Evolutionary conservation across 371 early-diverging fungal species (phyloP).

Genomic region (Mucor sp.): DNA sequence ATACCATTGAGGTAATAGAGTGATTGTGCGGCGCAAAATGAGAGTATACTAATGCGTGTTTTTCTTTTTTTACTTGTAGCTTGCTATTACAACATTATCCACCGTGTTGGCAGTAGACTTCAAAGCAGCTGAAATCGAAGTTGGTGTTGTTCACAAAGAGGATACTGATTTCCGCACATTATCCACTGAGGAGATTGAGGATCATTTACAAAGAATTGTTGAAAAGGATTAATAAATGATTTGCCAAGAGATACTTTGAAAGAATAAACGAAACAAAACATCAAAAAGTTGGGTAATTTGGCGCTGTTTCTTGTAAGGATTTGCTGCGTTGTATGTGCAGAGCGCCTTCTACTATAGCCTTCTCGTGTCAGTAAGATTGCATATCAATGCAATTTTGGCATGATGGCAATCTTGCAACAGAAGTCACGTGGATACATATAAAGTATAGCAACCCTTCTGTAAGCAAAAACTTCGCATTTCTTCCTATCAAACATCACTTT

Average conservation of each 20-base stretch:
- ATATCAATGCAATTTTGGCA: neutral
- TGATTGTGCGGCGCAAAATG: neutral
- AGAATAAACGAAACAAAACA: neutral
- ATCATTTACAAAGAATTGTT: constrained; percentile 86
- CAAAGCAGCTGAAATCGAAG: constrained; percentile 93
- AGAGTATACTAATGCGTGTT: neutral
- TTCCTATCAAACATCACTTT: neutral
- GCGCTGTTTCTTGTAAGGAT: no score
- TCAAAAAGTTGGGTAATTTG: neutral
- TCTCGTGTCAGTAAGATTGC: no score
- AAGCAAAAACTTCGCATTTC: neutral
- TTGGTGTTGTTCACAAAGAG: constrained; percentile 84
- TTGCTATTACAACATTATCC: constrained; percentile 94
- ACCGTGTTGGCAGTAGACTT: constrained; percentile 92
- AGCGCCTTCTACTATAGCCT: no score
- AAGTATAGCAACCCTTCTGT: neutral
- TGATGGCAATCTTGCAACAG: neutral
- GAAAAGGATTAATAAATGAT: constrained; percentile 71
- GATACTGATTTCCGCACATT: constrained; percentile 82
- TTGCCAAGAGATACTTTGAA: neutral
- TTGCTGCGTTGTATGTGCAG: no score
- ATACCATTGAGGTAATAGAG: constrained; percentile 86
- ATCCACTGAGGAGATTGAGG: constrained; percentile 86
- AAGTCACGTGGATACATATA: neutral
- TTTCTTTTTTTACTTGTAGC: constrained; percentile 46